Percentiles rank a stretch among this genome's conserved stretches.
Evolutionary conservation across 495 filamentous ascomycete species (phyloP).

Genomic region (Penicillium daleae): DNA sequence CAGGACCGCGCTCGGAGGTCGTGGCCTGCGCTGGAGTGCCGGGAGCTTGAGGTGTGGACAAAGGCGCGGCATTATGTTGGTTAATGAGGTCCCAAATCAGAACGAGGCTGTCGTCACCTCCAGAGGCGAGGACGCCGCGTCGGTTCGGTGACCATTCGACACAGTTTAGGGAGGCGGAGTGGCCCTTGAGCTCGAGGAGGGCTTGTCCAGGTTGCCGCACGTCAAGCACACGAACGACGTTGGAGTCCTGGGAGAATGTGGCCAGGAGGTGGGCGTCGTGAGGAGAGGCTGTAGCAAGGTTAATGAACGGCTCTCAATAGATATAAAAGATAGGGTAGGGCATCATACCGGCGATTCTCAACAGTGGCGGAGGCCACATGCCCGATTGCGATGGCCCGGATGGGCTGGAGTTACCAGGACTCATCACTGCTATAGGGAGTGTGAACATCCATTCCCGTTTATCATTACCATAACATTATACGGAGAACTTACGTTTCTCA

Average conservation of each 20-base stretch:
- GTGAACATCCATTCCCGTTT: slow-evolving; percentile 8
- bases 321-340: too few relatives aligned
- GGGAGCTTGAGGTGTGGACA: slow-evolving; percentile 36
- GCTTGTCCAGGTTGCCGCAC: slow-evolving; percentile 96
- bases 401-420: slow-evolving; percentile 62
- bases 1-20: slow-evolving; percentile 62
- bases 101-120: slow-evolving; percentile 88
- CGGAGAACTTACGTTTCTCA: slow-evolving; percentile 67
- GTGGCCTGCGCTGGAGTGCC: slow-evolving; percentile 36
- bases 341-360: slow-evolving; percentile 72
- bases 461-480: neutral
- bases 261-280: slow-evolving; percentile 95
- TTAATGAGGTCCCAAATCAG: slow-evolving; percentile 93
- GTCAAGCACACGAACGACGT: slow-evolving; percentile 91
- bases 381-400: slow-evolving; percentile 73
- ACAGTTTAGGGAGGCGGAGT: slow-evolving; percentile 81
- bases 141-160: slow-evolving; percentile 93
- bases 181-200: slow-evolving; percentile 91
- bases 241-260: slow-evolving; percentile 93
- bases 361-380: slow-evolving; percentile 78
- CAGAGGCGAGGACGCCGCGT: slow-evolving; percentile 86
- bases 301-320: too few relatives aligned
- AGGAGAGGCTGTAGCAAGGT: slow-evolving; percentile 70
- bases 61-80: slow-evolving; percentile 57
- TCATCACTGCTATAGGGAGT: slow-evolving; percentile 36